phyloP scores from a whole-genome alignment of 208 protist species.

The Acanthamoeba lugdunensis region DNA sequence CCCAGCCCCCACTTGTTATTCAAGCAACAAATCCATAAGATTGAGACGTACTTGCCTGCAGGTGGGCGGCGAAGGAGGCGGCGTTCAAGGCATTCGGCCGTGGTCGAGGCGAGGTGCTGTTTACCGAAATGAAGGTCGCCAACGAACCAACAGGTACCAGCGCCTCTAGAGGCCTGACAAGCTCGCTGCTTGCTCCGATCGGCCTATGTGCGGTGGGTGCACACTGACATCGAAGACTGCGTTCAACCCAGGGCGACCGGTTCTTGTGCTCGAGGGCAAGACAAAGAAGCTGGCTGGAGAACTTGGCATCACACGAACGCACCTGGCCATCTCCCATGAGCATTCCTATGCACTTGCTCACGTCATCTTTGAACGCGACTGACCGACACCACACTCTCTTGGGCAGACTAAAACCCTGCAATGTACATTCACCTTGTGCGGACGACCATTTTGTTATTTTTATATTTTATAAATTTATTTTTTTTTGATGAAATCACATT shows the following conservation, averaged over 20 bases:
- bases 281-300: not conserved
- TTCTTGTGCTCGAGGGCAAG: conserved; percentile 46
- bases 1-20: not conserved
- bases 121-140: conserved; percentile 30
- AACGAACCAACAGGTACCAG: conserved; percentile 40
- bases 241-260: not conserved
- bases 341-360: conserved; percentile 43
- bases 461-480: not conserved
- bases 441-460: not conserved
- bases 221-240: no score
- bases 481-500: no score
- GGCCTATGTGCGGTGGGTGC: not conserved
- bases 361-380: conserved; percentile 58
- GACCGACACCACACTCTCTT: not conserved
- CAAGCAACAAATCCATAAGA: not conserved
- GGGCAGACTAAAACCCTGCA: no score
- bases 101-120: conserved; percentile 49
- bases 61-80: conserved; percentile 72
- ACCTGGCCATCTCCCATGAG: conserved; percentile 62
- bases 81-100: conserved; percentile 68
- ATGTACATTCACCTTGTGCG: not conserved
- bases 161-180: no score
- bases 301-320: conserved; percentile 51
- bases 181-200: not conserved
- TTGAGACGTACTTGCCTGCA: not conserved